Evolutionary conservation across 805 yeast genomes (phyloP), one percentile per base, ranked within the genome.

Genomic region (Wilhelminamyces savonicus): DNA sequence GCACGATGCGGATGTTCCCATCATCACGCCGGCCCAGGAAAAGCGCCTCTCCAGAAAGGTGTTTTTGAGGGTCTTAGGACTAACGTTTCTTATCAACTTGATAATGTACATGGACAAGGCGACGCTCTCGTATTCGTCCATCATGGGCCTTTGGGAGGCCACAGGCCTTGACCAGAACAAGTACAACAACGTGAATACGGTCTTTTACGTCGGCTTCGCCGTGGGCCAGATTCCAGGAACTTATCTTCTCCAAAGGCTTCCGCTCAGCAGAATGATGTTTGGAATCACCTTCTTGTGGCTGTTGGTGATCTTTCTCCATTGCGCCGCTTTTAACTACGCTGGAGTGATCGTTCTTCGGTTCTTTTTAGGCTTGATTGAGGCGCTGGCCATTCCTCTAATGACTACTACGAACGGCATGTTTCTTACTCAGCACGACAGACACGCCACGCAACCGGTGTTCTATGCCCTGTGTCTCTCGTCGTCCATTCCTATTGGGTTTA

Each of bases 61-160:
- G 4, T 34, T 52, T 8, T 52, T 50, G 50, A 43, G 56, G 21
- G 56, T 43, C 4, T 23, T 30, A n/a, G 26, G 62, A 39, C 46
- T 62, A 49, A 43, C 46, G 46, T 42, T 59, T 56, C 13, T 59
- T 48, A 28, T 59, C 26, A 30, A 64, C 61, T 39, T 53, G 27
- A 32, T 66, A n/a, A 48, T 70, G 31, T 71, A 65, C 41, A 61
- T 70, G 46, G 78, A 73, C 46, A 74, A 74, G 39, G 72, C 71
- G 3, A 64, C 75, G 3, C 40, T 71, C 25, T 61, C 72, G 0
- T 74, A 69, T 40, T 61, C 70, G 11, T 56, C 74, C 1, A 57
- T 71, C 28, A 55, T 71, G 29, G 77, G 67, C 1, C 48, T 74
- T 16, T 69, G 59, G 49, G 62, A 54, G 6, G 74, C 66, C 33